Percentiles rank a stretch among this genome's conserved stretches.
These are phyloP conservation scores for Phytophthora nicotianae DNA, from an alignment of 352 stramenopile species.

Conservation along the genomic window DNA sequence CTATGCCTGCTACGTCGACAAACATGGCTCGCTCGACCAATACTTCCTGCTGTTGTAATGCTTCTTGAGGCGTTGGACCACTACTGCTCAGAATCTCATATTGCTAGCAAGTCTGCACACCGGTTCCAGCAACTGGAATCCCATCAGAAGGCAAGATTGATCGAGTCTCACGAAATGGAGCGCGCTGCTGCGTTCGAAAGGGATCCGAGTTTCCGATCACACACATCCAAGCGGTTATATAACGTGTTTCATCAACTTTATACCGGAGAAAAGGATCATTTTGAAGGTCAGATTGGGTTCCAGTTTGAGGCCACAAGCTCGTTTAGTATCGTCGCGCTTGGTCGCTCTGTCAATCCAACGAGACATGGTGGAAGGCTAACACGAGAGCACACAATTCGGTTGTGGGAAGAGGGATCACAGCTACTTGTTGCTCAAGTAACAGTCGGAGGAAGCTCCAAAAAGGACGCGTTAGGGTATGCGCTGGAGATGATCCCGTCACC, in stretches of 20 bases:
- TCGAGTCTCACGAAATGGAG: constrained; percentile 75
- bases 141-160: constrained; percentile 55
- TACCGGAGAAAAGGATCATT: constrained; percentile 89
- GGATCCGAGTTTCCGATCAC: constrained; percentile 46
- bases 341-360: constrained; percentile 74
- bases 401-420: constrained; percentile 87
- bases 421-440: constrained; percentile 64
- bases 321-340: constrained; percentile 82
- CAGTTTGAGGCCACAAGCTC: constrained; percentile 88
- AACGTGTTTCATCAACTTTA: constrained; percentile 91
- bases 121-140: constrained; percentile 70
- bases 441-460: constrained; percentile 67
- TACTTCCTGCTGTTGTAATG: constrained; percentile 67
- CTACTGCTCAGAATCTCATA: constrained; percentile 70
- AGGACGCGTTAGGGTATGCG: constrained; percentile 78
- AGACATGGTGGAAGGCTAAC: constrained; percentile 70
- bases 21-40: constrained; percentile 73
- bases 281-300: constrained; percentile 90
- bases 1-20: constrained; percentile 83
- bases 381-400: constrained; percentile 72
- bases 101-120: constrained; percentile 66
- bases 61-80: constrained; percentile 74
- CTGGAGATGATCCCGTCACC: constrained; percentile 61
- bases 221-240: constrained; percentile 76
- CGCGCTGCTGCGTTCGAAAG: constrained; percentile 56